A percentile compares a stretch with the other conserved stretches of the same genome.
phyloP scores from a whole-genome alignment of 1,284 basidiomycete genomes.

The Coriolopsis trogii region DNA sequence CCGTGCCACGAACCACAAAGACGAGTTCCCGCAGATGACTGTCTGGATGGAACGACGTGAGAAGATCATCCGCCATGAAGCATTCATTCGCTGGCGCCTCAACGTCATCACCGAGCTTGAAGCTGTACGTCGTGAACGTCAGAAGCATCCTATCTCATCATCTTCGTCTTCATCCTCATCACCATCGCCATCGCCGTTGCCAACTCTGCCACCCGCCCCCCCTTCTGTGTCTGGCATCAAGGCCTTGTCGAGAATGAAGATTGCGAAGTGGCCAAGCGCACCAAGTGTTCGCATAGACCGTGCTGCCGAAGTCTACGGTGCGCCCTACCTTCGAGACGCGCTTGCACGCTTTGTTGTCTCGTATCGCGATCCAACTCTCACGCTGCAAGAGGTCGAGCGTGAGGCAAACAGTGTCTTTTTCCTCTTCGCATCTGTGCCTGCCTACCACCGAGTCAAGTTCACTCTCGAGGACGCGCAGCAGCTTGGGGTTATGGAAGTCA shows the following conservation, averaged over 20 bases:
- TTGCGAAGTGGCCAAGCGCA: neutral
- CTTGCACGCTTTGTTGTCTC: constrained; percentile 30
- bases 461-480: neutral
- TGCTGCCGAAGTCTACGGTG: constrained; percentile 25
- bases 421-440: constrained; percentile 7
- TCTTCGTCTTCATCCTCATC: neutral
- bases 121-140: neutral
- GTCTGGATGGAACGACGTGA: constrained; percentile 37
- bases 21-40: constrained; percentile 41
- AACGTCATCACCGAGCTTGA: constrained; percentile 1
- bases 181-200: neutral
- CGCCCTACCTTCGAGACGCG: constrained; percentile 29
- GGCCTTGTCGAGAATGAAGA: neutral
- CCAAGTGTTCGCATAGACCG: neutral
- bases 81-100: constrained; percentile 5
- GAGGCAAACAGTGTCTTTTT: neutral
- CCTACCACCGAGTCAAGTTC: constrained; percentile 23
- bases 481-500: neutral
- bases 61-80: constrained; percentile 7
- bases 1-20: constrained; percentile 35
- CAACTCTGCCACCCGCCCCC: neutral
- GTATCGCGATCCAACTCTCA: constrained; percentile 1
- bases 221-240: neutral
- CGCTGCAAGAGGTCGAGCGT: constrained; percentile 1
- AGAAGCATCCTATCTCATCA: neutral